Base-by-base conservation (phyloP, 805 yeast genomes). In the Pichia scutulata region DNA sequence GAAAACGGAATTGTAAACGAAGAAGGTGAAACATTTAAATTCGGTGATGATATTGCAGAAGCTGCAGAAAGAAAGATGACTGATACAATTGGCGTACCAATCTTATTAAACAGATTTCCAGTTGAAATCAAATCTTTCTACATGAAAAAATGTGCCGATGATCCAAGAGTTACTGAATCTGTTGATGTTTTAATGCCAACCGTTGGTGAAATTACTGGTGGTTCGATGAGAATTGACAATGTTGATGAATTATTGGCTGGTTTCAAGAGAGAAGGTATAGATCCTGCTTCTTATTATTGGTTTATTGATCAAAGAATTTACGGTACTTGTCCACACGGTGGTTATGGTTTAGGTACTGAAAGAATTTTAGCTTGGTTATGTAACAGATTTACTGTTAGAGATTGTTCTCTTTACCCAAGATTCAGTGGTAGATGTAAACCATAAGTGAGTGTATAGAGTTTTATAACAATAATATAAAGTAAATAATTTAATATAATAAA, bases 21-120 rank as follows among this genome's bases (percentile, higher is more conserved):
- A 75, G 97, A 92, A 13, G 97, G 93, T 55, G 86, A 89, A 67
- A 73, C 75, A 59, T 93, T 92, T 83, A 80, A 85, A 71, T 93
- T 93, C 60, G 99, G 99, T 69, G 99, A 93, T 66, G 99, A 93
- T 69, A 93, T 93, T 57, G 97, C 98, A 54, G 99, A 93, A 74
- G 99, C 99, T 50, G 99, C 97, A 52, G 99, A 93, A 78, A 86
- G 99, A 69, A 87, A 84, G 71, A 93, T 93, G 99, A 89, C 96
- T 33, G 99, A 93, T 68, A 79, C 86, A 52, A 85, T 93, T 68
- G 90, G 90, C 65, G 86, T 78, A 57, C 99, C 99, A 57, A 90
- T 93, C 60, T 77, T 93, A 60, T 82, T 93, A 68, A 92, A 82
- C 50, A 80, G 90, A 63, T 93, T 93, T 92, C 99, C 99, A 48